Evolutionary conservation across 2,329 filamentous ascomycete genomes (phyloP), one percentile per base, ranked within the genome.

Genomic region (Furcasterigmium sp.): DNA sequence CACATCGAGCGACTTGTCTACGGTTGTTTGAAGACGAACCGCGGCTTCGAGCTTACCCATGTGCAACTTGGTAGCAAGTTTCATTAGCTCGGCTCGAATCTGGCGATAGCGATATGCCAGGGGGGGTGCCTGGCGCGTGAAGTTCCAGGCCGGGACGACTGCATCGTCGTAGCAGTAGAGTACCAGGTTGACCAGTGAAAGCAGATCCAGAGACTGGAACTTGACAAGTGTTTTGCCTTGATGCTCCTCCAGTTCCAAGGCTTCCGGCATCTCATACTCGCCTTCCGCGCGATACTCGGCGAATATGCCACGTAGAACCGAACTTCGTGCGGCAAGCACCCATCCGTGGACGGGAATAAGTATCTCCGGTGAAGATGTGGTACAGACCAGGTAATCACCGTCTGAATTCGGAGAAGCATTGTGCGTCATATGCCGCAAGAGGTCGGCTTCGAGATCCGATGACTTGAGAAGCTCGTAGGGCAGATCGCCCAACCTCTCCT

Each of bases 31-130:
- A 28, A 88, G 68, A 38, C 89, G 82, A 0, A 86, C 86, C 15
- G 88, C 84, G 34, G 82, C 75, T 63, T 96, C 91, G 4, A 97
- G 70, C 25, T 76, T 79, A 14, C 67, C 62, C 60, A 97, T 73
- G 13, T 84, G 80, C 2, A 97, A 72, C 43, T 77, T 76, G 1
- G 78, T 78, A 9, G 87, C 85, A n/a, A 91, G 54, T 51, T 82
- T 91, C 84, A 95, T 93, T n/a, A 97, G 68, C 57, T 97, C 91
- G 1, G 72, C 76, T 17, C 91, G 83, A 15, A 95, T 75, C 55
- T 91, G 82, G 19, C 90, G 85, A 59, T 89, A 95, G 32, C 86
- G 76, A 53, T 78, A 76, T 1, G 87, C 84, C 58, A 84, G 69
- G 10, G 78, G 67, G 3, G 82, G 78, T 17, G 80, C 76, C 48